phyloP scores from a whole-genome alignment of 2,329 filamentous ascomycete species.

The Microdochium trichocladiopsis region DNA sequence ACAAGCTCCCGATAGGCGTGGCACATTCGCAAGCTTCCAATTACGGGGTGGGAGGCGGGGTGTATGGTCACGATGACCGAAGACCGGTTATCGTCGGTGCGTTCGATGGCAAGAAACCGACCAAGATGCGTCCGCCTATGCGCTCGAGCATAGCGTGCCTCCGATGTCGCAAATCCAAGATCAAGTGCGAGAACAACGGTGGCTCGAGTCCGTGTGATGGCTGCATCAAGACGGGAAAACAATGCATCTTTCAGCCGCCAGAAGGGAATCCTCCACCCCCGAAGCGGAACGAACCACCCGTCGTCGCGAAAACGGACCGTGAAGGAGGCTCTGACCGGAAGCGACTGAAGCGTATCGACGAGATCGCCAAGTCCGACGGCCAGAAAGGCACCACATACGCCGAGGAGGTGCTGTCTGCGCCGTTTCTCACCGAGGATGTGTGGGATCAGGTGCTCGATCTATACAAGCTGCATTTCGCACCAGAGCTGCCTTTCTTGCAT shows the following conservation, averaged over 20 bases:
- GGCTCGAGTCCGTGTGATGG: constrained; percentile 65
- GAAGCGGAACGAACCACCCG: constrained; percentile 33
- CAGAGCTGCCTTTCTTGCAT: constrained; percentile 67
- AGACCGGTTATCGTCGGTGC: constrained; percentile 22
- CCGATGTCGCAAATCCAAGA: constrained; percentile 72
- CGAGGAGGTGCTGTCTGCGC: constrained; percentile 55
- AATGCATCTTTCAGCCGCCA: constrained; percentile 60
- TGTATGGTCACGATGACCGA: constrained; percentile 19
- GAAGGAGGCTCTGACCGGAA: constrained; percentile 42
- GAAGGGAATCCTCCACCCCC: constrained; percentile 32
- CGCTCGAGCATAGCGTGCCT: constrained; percentile 75
- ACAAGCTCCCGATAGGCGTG: constrained; percentile 14
- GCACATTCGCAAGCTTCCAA: constrained; percentile 13
- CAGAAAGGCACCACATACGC: constrained; percentile 28
- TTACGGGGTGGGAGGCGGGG: constrained; percentile 11
- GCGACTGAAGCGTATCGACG: constrained; percentile 34
- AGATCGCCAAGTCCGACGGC: constrained; percentile 29
- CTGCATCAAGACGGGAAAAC: constrained; percentile 63
- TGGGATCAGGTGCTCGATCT: constrained; percentile 66
- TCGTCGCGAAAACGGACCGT: constrained; percentile 27
- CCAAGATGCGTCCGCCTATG: constrained; percentile 47
- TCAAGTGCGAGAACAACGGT: constrained; percentile 79
- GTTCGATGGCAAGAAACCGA: constrained; percentile 32
- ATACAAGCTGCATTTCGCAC: constrained; percentile 64
- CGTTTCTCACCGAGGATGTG: constrained; percentile 54